phyloP scores from a whole-genome alignment of 1,284 basidiomycete species.

The Trichosporon asahii region DNA sequence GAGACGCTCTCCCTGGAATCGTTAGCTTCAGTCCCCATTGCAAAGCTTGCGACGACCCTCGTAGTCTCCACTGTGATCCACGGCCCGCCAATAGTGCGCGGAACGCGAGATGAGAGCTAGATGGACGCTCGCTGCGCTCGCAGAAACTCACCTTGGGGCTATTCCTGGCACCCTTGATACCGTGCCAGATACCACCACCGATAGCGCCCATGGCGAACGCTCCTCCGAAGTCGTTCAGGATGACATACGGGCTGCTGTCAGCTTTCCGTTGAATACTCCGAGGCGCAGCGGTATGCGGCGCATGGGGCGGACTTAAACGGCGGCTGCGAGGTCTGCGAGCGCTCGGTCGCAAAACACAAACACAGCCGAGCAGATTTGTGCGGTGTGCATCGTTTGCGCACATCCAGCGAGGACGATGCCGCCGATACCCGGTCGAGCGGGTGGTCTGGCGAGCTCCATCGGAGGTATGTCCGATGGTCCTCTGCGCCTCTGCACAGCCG shows the following conservation, averaged over 20 bases:
- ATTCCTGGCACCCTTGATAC: slow-evolving; percentile 96
- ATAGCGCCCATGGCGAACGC: slow-evolving; percentile 61
- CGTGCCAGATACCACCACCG: slow-evolving; percentile 89
- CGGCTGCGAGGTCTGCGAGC: no score
- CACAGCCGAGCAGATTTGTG: no score
- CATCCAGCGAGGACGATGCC: neutral
- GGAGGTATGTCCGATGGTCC: neutral
- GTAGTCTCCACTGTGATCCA: no score
- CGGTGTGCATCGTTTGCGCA: no score
- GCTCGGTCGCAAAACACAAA: no score
- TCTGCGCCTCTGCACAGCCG: neutral
- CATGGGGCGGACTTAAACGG: no score
- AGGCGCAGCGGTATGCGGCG: neutral
- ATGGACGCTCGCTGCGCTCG: neutral
- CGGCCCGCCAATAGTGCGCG: no score
- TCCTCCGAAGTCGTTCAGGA: slow-evolving; percentile 97
- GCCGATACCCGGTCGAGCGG: neutral
- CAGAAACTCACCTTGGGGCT: slow-evolving; percentile 75
- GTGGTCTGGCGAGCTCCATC: neutral
- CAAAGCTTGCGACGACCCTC: neutral
- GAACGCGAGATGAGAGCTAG: neutral
- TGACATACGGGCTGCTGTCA: slow-evolving; percentile 84
- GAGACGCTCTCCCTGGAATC: slow-evolving; percentile 74
- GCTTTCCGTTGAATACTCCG: neutral
- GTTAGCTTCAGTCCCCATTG: neutral